Evolutionary conservation across 352 stramenopile species (phyloP), one percentile per base, ranked within the genome.

Genomic region (Aphanomyces stellatus): DNA sequence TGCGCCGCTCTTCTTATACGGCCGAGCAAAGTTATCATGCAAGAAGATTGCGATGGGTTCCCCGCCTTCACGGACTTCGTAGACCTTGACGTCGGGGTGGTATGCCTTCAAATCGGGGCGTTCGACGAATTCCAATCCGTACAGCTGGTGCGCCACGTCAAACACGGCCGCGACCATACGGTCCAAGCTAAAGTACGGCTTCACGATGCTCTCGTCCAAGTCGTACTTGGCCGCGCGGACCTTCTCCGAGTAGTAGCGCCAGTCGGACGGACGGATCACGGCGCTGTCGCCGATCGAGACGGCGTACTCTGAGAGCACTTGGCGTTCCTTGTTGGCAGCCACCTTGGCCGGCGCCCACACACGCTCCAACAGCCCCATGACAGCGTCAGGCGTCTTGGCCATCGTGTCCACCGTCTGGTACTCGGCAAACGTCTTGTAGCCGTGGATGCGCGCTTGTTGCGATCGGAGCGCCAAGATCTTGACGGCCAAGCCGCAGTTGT

Each of bases 171-270:
- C 70, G 0, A 77, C 78, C 28, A 87, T 73, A 48, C 65, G 42
- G 51, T 87, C 74, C 27, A 90, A 71, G 48, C 71, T 79, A 11
- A 90, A 71, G 34, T 90, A 90, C 4, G 81, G 79, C 53, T 88
- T 88, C 51, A 90, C 65, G 42, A 81, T 53, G 65, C 49, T 72
- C 33, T 90, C 78, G 62, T 90, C 81, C 68, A 88, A 82, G 61
- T 85, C 70, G 66, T 85, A 90, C 51, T 80, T 83, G 7, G 72
- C 72, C 4, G 75, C 62, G 19, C 79, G 70, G 5, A 90, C 82
- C 56, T 87, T 72, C 55, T 88, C 79, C 0, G 82, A 78, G 65
- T 87, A 85, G 65, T 75, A 88, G n/a, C 79, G 69, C 82, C 82
- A 90, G 77, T 90, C 82, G 74, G 76, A 88, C 1, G 80, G 60